Percentiles rank a stretch among this genome's conserved stretches.
phyloP scores from a whole-genome alignment of 2,329 filamentous ascomycete genomes.

The Ilyonectria robusta region DNA sequence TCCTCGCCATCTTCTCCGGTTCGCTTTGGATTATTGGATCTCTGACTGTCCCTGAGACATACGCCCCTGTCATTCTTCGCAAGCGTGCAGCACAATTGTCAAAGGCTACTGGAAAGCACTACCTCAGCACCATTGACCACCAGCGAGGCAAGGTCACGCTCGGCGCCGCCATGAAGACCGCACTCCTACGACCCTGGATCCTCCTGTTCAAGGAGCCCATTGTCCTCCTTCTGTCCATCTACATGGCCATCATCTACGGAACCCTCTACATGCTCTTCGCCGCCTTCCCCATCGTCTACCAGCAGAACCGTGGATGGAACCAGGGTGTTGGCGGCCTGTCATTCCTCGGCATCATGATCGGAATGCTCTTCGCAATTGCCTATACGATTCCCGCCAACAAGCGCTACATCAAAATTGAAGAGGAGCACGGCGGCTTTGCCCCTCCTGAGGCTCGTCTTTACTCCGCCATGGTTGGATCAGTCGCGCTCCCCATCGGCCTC shows the following conservation, averaged over 20 bases:
- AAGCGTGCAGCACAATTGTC: conserved; percentile 61
- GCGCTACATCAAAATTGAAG: conserved; percentile 56
- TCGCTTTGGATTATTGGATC: conserved; percentile 63
- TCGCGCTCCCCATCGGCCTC: conserved; percentile 68
- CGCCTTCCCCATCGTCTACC: conserved; percentile 70
- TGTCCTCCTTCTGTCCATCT: conserved; percentile 70
- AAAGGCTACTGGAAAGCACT: conserved; percentile 63
- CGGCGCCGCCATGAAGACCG: background rate
- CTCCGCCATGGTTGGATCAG: conserved; percentile 67
- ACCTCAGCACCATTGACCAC: conserved; percentile 58
- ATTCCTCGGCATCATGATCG: conserved; percentile 72
- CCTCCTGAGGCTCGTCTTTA: conserved; percentile 73
- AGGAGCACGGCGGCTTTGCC: conserved; percentile 62
- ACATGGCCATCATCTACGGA: conserved; percentile 68
- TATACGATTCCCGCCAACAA: conserved; percentile 65
- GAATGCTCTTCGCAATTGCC: conserved; percentile 66
- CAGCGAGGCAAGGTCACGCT: conserved; percentile 51
- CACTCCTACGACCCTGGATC: conserved; percentile 67
- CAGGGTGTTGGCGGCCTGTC: conserved; percentile 67
- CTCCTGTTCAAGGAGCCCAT: conserved; percentile 75
- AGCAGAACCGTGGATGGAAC: conserved; percentile 65
- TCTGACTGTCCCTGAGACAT: conserved; percentile 66
- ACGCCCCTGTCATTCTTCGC: conserved; percentile 65
- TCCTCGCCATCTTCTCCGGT: conserved; percentile 69
- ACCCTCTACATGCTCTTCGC: conserved; percentile 65